A percentile compares a stretch with the other conserved stretches of the same genome.
phyloP scores from a whole-genome alignment of 2,329 filamentous ascomycete species.

The Aspergillus sp. region DNA sequence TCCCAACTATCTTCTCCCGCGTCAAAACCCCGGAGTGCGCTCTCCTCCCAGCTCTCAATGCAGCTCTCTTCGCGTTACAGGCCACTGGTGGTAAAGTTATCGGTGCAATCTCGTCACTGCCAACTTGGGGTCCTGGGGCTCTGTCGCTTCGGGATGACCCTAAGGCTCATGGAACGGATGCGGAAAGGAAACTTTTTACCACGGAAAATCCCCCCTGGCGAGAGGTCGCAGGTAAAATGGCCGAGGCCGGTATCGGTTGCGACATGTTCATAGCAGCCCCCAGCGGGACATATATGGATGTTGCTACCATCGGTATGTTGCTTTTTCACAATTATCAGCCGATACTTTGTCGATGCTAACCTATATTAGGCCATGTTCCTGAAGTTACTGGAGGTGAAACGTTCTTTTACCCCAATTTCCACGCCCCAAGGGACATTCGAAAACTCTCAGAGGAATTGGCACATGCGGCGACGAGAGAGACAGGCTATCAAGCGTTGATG shows the following conservation, averaged over 20 bases:
- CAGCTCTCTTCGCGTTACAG: conserved; percentile 79
- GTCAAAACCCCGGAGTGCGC: conserved; percentile 91
- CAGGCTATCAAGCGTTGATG: conserved; percentile 94
- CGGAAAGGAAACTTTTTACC: conserved; percentile 85
- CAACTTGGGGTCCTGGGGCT: conserved; percentile 86
- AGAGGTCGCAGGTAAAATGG: conserved; percentile 84
- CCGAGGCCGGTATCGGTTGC: conserved; percentile 78
- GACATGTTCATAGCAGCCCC: conserved; percentile 96
- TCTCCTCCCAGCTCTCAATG: conserved; percentile 78
- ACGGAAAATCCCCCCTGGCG: conserved; percentile 88
- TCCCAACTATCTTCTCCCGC: conserved; percentile 82
- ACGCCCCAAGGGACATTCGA: conserved; percentile 77
- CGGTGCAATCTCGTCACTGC: conserved; percentile 81
- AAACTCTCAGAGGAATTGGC: conserved; percentile 83
- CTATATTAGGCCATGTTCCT: conserved; percentile 68
- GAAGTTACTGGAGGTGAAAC: conserved; percentile 90
- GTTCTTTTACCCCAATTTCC: conserved; percentile 97
- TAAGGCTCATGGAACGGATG: conserved; percentile 80
- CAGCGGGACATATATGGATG: conserved; percentile 85
- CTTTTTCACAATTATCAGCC: not conserved
- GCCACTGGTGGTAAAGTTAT: conserved; percentile 90
- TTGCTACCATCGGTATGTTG: conserved; percentile 78
- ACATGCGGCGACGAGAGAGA: conserved; percentile 83
- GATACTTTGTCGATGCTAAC: not conserved
- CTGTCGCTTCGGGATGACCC: conserved; percentile 85